Evolutionary conservation across 176 grass and related monocot species (phyloP).

Genomic region (Carex scoparia): DNA sequence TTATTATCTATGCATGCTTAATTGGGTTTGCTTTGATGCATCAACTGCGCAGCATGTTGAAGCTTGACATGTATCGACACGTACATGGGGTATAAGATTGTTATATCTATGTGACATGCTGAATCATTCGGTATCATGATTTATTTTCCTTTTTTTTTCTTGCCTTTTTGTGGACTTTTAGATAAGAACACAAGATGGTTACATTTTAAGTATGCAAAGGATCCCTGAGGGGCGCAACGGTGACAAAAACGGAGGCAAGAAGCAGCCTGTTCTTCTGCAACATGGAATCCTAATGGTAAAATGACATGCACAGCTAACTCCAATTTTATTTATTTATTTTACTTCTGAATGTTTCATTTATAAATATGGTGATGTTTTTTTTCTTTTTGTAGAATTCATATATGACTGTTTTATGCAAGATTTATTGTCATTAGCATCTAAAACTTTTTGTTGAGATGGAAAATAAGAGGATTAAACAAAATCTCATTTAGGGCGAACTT

Average conservation of each 20-base stretch:
- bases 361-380: conserved; percentile 6
- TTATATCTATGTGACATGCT: not conserved
- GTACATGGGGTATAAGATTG: not conserved
- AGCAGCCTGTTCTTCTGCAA: conserved; percentile 33
- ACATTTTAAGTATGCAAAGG: conserved; percentile 36
- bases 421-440: not conserved
- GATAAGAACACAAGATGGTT: conserved; percentile 40
- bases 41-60: not conserved
- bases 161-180: not conserved
- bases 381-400: not conserved
- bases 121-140: not conserved
- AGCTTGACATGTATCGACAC: not conserved
- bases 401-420: not conserved
- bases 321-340: not conserved
- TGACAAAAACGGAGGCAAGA: not conserved
- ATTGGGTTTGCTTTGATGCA: not conserved
- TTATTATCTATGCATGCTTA: not conserved
- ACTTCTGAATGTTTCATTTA: not conserved
- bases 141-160: not conserved
- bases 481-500: not conserved
- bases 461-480: not conserved
- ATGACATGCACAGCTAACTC: not conserved
- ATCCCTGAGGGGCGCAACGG: conserved; percentile 25
- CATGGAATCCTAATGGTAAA: conserved; percentile 34
- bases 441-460: not conserved